These are phyloP conservation scores for Lonicera japonica DNA, from an alignment of 129 eudicot species.

Conservation along the genomic window DNA sequence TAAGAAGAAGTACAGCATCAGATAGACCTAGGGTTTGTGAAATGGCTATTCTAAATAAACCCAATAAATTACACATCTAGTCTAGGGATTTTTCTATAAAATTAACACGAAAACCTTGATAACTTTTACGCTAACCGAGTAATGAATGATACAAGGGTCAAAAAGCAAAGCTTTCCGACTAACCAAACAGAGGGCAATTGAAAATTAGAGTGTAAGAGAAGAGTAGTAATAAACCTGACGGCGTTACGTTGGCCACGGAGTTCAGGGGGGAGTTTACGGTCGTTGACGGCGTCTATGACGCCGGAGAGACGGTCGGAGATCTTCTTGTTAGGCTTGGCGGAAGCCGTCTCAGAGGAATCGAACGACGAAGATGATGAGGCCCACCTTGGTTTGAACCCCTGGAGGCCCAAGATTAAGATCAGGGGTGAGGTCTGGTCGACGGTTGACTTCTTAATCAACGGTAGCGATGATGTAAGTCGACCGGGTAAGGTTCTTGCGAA, in stretches of 20 bases:
- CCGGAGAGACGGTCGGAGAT: conserved; percentile 61
- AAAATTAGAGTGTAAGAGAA: background rate
- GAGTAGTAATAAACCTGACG: conserved; percentile 41
- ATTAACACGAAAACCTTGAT: background rate
- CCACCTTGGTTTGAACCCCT: conserved; percentile 15
- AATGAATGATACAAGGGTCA: too few species aligned
- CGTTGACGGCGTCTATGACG: conserved; percentile 80
- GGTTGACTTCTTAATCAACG: conserved; percentile 1
- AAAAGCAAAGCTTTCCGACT: too few species aligned
- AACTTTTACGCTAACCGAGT: too few species aligned
- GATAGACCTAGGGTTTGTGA: too few species aligned
- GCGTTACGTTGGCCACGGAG: conserved; percentile 89
- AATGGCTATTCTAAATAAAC: too few species aligned
- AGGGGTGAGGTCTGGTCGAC: conserved; percentile 12
- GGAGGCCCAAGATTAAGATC: conserved; percentile 1
- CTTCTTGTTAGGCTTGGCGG: conserved; percentile 33
- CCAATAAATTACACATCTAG: too few species aligned
- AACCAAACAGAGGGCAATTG: too few species aligned
- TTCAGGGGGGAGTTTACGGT: conserved; percentile 87
- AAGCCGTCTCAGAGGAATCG: conserved; percentile 6
- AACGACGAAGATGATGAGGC: conserved; percentile 35
- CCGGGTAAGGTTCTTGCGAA: conserved; percentile 1
- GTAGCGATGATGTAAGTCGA: conserved; percentile 12
- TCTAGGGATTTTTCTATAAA: too few species aligned
- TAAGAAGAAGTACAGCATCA: too few species aligned